A percentile compares a stretch with the other conserved stretches of the same genome.
These are phyloP conservation scores for Geotrichum reessii DNA, from an alignment of 1,139 yeast genomes.

Conservation along the genomic window DNA sequence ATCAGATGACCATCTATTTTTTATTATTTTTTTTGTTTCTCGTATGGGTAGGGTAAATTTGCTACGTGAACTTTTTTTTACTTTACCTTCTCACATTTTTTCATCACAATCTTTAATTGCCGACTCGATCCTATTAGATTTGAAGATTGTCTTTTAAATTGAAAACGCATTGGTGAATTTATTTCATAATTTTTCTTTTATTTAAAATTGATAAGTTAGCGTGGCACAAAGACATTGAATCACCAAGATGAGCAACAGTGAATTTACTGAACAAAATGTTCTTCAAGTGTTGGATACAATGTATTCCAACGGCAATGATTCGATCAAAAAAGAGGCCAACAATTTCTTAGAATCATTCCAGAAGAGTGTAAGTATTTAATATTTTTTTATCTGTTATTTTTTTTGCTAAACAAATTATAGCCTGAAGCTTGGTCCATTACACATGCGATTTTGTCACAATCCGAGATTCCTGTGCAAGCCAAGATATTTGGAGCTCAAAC, in stretches of 20 bases:
- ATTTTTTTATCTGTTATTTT: background rate
- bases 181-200: background rate
- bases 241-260: slow-evolving; percentile 7
- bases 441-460: slow-evolving; percentile 32
- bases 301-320: slow-evolving; percentile 48
- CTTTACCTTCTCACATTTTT: background rate
- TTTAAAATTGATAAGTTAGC: background rate
- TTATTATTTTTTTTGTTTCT: background rate
- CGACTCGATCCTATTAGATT: background rate
- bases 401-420: slow-evolving; percentile 21
- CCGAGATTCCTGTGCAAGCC: slow-evolving; percentile 36
- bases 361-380: slow-evolving; percentile 45
- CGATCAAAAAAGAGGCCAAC: slow-evolving; percentile 56
- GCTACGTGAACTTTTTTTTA: background rate
- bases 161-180: background rate
- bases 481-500: slow-evolving; percentile 89
- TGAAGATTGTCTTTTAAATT: background rate
- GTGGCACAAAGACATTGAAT: background rate
- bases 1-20: background rate
- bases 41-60: background rate
- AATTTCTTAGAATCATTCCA: slow-evolving; percentile 73
- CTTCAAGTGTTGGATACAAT: slow-evolving; percentile 54
- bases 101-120: background rate
- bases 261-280: slow-evolving; percentile 21
- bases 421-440: slow-evolving; percentile 40